phyloP scores from a whole-genome alignment of 257 asterid species.

The Solanum boliviense region DNA sequence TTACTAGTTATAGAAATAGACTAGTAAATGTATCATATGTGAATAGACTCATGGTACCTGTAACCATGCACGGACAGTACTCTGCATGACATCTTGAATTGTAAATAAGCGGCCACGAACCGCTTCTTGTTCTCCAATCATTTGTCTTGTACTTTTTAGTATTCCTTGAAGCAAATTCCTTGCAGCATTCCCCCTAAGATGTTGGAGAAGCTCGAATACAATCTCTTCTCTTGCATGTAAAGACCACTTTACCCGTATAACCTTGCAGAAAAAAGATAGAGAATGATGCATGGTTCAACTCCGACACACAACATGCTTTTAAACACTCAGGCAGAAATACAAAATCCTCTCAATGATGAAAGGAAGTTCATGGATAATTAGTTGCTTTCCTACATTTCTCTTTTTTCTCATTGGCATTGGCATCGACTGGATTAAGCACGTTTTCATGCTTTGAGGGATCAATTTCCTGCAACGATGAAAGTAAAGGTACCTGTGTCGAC shows the following conservation, averaged over 20 bases:
- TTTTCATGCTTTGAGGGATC: not conserved
- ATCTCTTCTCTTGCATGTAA: conserved; percentile 98
- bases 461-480: not conserved
- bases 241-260: conserved; percentile 93
- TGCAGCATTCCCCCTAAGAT: conserved; percentile 62
- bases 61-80: conserved; percentile 88
- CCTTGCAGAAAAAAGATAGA: conserved; percentile 22
- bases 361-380: not conserved
- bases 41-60: conserved; percentile 36
- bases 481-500: conserved; percentile 63
- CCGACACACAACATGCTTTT: not conserved
- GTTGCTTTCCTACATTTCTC: not conserved
- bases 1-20: not conserved
- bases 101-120: conserved; percentile 94
- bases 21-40: not conserved
- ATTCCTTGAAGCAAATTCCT: conserved; percentile 59
- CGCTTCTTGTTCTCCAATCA: conserved; percentile 99
- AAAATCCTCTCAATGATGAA: not conserved
- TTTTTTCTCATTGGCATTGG: not conserved
- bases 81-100: conserved; percentile 99
- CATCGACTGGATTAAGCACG: not conserved
- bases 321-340: not conserved
- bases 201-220: conserved; percentile 88
- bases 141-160: conserved; percentile 71
- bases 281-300: not conserved